A percentile compares a stretch with the other conserved stretches of the same genome.
Conservation (phyloP, 1,284 basidiomycete species). For the Coniferiporia weirii region DNA sequence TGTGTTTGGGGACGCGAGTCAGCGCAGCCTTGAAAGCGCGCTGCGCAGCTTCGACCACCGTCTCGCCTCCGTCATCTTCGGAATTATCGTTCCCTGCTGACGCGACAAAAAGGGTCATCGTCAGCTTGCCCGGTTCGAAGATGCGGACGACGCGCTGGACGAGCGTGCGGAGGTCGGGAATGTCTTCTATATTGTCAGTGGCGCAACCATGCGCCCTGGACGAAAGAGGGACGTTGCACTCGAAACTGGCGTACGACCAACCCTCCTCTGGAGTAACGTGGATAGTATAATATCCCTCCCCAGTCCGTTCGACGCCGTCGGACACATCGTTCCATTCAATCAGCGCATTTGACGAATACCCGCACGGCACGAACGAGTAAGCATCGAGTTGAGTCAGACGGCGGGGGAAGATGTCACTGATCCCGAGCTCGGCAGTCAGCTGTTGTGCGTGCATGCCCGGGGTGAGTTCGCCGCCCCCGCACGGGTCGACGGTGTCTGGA, state of each 20-base stretch:
- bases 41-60: slow-evolving; percentile 61
- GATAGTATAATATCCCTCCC: slow-evolving; percentile 95
- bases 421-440: slow-evolving; percentile 75
- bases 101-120: slow-evolving; percentile 90
- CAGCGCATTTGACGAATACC: slow-evolving; percentile 94
- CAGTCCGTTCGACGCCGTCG: slow-evolving; percentile 22
- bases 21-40: slow-evolving; percentile 62
- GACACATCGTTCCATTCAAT: slow-evolving; percentile 55
- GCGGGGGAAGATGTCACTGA: slow-evolving; percentile 77
- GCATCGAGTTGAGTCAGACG: slow-evolving; percentile 83
- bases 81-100: slow-evolving; percentile 46
- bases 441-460: slow-evolving; percentile 63
- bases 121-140: slow-evolving; percentile 87
- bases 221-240: slow-evolving; percentile 91
- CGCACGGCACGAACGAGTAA: slow-evolving; percentile 93
- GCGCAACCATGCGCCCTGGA: slow-evolving; percentile 23
- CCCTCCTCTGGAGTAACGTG: slow-evolving; percentile 98
- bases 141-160: slow-evolving; percentile 87
- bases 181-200: slow-evolving; percentile 33
- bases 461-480: slow-evolving; percentile 29
- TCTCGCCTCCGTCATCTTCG: slow-evolving; percentile 49
- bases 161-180: slow-evolving; percentile 76
- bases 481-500: slow-evolving; percentile 29
- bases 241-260: slow-evolving; percentile 97
- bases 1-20: slow-evolving; percentile 23